A percentile compares a stretch with the other conserved stretches of the same genome.
phyloP scores from a whole-genome alignment of 2,329 filamentous ascomycete species.

The Stachybotrys elegans region DNA sequence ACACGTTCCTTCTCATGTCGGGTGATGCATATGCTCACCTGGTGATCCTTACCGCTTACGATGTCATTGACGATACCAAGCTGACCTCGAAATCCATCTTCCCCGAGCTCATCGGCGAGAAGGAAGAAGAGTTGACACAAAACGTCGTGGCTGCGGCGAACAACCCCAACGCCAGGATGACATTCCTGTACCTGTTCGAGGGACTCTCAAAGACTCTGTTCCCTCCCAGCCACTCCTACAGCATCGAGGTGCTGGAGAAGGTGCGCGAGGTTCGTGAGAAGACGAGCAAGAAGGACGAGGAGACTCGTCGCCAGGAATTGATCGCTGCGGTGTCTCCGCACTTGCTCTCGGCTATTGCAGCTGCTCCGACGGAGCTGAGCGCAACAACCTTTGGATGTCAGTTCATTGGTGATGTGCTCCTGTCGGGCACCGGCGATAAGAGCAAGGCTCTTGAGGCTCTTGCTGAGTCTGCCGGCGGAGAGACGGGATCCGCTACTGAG shows the following conservation, averaged over 20 bases:
- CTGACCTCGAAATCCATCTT: constrained; percentile 81
- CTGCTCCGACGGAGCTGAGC: constrained; percentile 63
- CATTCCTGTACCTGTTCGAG: constrained; percentile 79
- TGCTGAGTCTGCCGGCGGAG: constrained; percentile 56
- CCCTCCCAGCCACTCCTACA: constrained; percentile 55
- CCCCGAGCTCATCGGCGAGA: constrained; percentile 75
- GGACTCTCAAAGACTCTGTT: constrained; percentile 57
- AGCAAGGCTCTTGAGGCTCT: constrained; percentile 65
- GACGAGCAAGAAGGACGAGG: constrained; percentile 90
- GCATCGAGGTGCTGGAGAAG: constrained; percentile 69
- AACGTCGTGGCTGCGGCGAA: constrained; percentile 61
- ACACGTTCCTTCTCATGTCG: constrained; percentile 80
- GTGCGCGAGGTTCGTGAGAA: constrained; percentile 72
- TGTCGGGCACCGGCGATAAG: constrained; percentile 73
- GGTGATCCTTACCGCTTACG: constrained; percentile 79
- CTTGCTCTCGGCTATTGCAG: constrained; percentile 68
- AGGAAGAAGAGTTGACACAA: constrained; percentile 55
- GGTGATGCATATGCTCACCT: constrained; percentile 73
- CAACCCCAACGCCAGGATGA: constrained; percentile 58
- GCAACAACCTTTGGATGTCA: constrained; percentile 80
- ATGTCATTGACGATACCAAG: constrained; percentile 92
- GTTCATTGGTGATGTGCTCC: constrained; percentile 75
- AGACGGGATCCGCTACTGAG: constrained; percentile 38
- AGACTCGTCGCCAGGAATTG: constrained; percentile 70
- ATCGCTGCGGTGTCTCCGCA: constrained; percentile 67